phyloP scores from a whole-genome alignment of 257 asterid species.

The Solanum okadae region DNA sequence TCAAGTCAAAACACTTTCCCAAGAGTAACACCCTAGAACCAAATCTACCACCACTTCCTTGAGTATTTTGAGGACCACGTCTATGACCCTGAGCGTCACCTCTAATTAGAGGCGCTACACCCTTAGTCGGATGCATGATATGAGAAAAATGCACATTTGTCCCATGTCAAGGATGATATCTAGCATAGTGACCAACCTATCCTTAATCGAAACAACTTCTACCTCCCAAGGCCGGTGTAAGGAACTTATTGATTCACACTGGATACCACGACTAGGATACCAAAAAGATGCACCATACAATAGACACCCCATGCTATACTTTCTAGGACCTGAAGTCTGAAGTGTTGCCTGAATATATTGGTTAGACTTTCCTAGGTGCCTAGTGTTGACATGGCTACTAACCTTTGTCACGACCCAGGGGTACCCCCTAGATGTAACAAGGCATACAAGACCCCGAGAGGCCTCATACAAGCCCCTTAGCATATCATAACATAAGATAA shows the following conservation, averaged over 20 bases:
- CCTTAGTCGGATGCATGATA: not conserved
- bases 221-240: not conserved
- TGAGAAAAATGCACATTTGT: not conserved
- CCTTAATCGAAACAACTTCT: not conserved
- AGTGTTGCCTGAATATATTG: not conserved
- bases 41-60: not conserved
- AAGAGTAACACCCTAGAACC: not conserved
- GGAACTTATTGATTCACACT: not conserved
- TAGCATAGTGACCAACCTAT: not conserved
- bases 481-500: too few relatives aligned
- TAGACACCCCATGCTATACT: not conserved
- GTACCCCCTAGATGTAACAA: too few relatives aligned
- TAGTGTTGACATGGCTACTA: not conserved
- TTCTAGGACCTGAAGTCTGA: not conserved
- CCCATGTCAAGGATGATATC: not conserved
- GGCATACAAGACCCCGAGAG: too few relatives aligned
- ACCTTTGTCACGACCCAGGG: too few relatives aligned
- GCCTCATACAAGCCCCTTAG: too few relatives aligned
- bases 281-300: not conserved
- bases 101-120: not conserved
- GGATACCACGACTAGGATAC: not conserved
- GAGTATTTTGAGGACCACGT: not conserved
- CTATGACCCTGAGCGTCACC: not conserved
- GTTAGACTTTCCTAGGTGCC: not conserved
- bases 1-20: not conserved